Evolutionary conservation across 345 rosid species (phyloP).

Genomic region (Theobroma cacao): DNA sequence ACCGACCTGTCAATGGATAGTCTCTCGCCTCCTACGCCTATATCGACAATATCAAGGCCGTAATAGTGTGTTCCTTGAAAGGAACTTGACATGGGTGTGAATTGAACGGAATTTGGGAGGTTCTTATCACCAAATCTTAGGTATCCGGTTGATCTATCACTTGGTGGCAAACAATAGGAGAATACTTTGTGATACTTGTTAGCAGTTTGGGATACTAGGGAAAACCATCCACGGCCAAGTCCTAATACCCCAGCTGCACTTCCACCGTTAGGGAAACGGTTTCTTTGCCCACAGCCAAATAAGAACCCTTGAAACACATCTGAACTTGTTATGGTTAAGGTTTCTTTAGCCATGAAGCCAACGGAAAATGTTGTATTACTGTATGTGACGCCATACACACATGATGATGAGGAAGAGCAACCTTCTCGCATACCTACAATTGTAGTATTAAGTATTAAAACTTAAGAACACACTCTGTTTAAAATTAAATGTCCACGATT

Average conservation of each 20-base stretch:
- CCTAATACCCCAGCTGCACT: constrained; percentile 67
- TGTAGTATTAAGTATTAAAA: neutral
- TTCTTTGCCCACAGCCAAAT: constrained; percentile 81
- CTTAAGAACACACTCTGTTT: neutral
- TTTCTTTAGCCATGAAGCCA: constrained; percentile 65
- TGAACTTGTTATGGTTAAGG: constrained; percentile 40
- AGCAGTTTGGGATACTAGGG: constrained; percentile 62
- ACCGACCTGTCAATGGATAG: constrained; percentile 43
- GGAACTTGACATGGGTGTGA: constrained; percentile 48
- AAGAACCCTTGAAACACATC: constrained; percentile 40
- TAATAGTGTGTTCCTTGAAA: constrained; percentile 43
- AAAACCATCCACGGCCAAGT: constrained; percentile 65
- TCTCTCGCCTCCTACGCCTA: constrained; percentile 49
- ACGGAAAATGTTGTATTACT: constrained; percentile 63
- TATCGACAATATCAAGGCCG: constrained; percentile 53
- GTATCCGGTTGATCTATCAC: constrained; percentile 57
- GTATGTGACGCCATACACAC: constrained; percentile 67
- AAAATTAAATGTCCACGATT: no score
- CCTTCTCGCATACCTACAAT: neutral
- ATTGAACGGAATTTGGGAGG: constrained; percentile 35
- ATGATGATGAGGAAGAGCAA: constrained; percentile 46
- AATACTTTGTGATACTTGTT: constrained; percentile 52
- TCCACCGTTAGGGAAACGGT: constrained; percentile 52
- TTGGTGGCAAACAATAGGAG: constrained; percentile 81
- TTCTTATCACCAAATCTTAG: constrained; percentile 46